Evolutionary conservation across 2,329 filamentous ascomycete genomes (phyloP).

Genomic region (Penicillium thymicola): DNA sequence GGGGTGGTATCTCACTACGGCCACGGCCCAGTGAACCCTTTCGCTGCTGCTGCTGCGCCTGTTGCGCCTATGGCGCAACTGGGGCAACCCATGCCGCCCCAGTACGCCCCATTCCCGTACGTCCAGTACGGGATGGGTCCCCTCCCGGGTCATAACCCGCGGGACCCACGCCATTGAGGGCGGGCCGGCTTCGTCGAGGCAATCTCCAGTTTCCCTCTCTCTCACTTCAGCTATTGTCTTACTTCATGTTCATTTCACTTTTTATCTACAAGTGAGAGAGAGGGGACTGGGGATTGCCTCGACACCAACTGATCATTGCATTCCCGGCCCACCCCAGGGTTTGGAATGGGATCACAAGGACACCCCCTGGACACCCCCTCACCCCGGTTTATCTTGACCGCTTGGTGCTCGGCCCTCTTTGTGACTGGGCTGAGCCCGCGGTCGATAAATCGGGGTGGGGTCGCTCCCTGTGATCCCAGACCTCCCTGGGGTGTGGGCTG

Average conservation of each 20-base stretch:
- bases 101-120: slow-evolving; percentile 32
- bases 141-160: slow-evolving; percentile 7
- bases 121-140: slow-evolving; percentile 23
- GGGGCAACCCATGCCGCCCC: slow-evolving; percentile 17
- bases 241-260: not conserved
- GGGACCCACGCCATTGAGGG: slow-evolving; percentile 8
- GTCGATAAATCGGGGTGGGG: not conserved
- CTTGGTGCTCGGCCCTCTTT: not conserved
- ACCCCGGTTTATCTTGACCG: not conserved
- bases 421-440: not conserved
- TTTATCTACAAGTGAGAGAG: not conserved
- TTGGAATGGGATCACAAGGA: not conserved
- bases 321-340: not conserved
- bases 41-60: slow-evolving; percentile 10
- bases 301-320: not conserved
- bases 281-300: not conserved
- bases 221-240: slow-evolving; percentile 7
- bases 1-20: slow-evolving; percentile 17
- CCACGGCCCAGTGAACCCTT: slow-evolving; percentile 13
- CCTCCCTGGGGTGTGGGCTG: not conserved
- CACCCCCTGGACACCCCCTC: too few species aligned
- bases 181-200: slow-evolving; percentile 10
- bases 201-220: slow-evolving; percentile 2
- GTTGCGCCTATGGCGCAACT: slow-evolving; percentile 12
- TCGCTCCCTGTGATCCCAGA: not conserved